Percentiles rank a stretch among this genome's conserved stretches.
Conservation (phyloP, 1,284 basidiomycete genomes). For the Grifola frondosa region DNA sequence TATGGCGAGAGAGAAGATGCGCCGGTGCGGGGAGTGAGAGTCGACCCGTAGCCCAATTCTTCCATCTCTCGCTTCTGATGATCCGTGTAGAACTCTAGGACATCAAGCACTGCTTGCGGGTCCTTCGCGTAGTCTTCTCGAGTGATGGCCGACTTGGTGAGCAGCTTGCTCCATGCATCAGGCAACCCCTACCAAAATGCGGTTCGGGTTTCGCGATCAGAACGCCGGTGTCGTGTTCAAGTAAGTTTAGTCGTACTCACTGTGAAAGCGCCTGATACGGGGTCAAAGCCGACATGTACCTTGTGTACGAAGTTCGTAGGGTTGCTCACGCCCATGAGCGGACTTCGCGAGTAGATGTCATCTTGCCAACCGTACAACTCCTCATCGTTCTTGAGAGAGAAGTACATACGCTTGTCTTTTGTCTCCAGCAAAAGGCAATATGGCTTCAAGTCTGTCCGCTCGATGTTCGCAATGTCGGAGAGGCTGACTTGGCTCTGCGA, state of each 20-base stretch:
- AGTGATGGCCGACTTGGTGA: slow-evolving; percentile 96
- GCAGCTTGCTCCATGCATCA: slow-evolving; percentile 93
- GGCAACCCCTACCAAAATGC: slow-evolving; percentile 74
- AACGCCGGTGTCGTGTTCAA: no score
- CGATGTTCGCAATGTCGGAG: slow-evolving; percentile 82
- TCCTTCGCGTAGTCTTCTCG: slow-evolving; percentile 97
- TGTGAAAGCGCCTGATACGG: slow-evolving; percentile 90
- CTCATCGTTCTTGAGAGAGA: slow-evolving; percentile 89
- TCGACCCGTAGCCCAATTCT: slow-evolving; percentile 46
- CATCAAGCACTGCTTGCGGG: slow-evolving; percentile 95
- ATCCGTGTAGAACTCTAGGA: slow-evolving; percentile 97
- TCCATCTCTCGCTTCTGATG: slow-evolving; percentile 93
- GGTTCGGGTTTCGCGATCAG: no score
- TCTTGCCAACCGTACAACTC: slow-evolving; percentile 98
- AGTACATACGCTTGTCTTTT: slow-evolving; percentile 75
- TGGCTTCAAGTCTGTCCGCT: slow-evolving; percentile 90
- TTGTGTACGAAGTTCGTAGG: slow-evolving; percentile 98
- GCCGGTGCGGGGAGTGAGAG: slow-evolving; percentile 14
- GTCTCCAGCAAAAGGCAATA: slow-evolving; percentile 88
- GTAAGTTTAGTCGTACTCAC: slow-evolving; percentile 45
- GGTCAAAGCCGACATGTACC: slow-evolving; percentile 97
- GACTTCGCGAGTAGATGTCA: slow-evolving; percentile 91
- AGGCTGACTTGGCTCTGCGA: slow-evolving; percentile 70
- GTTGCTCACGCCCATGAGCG: slow-evolving; percentile 89
- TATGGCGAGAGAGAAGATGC: slow-evolving; percentile 34